These are phyloP conservation scores for Trametopsis cervina DNA, from an alignment of 768 basidiomycete genomes.

Conservation along the genomic window DNA sequence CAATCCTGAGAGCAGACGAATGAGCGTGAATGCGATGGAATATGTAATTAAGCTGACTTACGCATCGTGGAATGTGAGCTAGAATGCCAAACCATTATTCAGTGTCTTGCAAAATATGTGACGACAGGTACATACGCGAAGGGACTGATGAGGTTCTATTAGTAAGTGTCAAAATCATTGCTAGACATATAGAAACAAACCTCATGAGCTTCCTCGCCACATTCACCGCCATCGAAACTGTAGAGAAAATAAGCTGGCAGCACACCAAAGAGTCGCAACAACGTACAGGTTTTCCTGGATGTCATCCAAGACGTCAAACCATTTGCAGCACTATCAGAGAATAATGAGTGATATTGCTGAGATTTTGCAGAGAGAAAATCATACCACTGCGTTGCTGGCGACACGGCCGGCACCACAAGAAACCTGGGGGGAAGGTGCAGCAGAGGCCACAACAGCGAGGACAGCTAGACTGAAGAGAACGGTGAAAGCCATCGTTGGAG, in stretches of 20 bases:
- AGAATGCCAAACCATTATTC: no score
- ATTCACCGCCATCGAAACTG: background rate
- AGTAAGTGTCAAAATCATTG: no score
- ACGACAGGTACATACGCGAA: background rate
- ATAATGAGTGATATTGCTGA: background rate
- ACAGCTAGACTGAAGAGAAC: no score
- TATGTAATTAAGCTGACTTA: background rate
- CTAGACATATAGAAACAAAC: no score
- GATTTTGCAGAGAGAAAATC: background rate
- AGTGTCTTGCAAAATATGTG: no score
- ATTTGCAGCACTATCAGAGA: constrained; percentile 4
- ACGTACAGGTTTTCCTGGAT: constrained; percentile 1
- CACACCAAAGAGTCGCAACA: background rate
- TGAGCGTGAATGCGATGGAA: no score
- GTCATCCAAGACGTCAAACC: background rate
- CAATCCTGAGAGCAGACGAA: no score
- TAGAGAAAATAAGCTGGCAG: background rate
- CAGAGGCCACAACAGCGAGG: no score
- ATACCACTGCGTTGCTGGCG: constrained; percentile 4
- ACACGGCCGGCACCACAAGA: constrained; percentile 9
- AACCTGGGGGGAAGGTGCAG: background rate
- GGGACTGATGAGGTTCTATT: background rate
- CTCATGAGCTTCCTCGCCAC: constrained; percentile 3
- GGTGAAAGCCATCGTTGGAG: no score
- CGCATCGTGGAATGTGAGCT: constrained; percentile 1